These are phyloP conservation scores for Lodderomyces theae DNA, from an alignment of 1,139 yeast species.

Conservation along the genomic window DNA sequence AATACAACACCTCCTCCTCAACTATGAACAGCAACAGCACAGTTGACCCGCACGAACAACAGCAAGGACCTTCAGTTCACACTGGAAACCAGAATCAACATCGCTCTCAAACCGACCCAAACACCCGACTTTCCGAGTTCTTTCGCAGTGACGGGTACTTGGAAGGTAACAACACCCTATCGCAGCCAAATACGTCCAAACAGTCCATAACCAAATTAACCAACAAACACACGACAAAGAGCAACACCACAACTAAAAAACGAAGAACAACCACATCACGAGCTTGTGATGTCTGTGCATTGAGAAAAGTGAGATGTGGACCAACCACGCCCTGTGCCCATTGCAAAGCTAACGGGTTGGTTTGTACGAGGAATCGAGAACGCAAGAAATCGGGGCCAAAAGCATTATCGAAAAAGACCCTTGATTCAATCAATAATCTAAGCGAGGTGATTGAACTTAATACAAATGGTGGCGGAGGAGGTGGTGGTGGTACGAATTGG, in stretches of 20 bases:
- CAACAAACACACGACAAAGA: constrained; percentile 14
- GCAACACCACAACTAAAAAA: too few relatives aligned
- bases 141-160: not conserved
- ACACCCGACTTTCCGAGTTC: not conserved
- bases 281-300: constrained; percentile 48
- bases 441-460: constrained; percentile 18
- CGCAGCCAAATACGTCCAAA: not conserved
- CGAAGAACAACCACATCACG: constrained; percentile 22
- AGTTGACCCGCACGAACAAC: not conserved
- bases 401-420: constrained; percentile 35
- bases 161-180: not conserved
- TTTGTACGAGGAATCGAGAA: constrained; percentile 37
- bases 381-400: constrained; percentile 47
- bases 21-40: too few relatives aligned
- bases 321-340: constrained; percentile 38
- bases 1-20: too few relatives aligned
- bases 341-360: constrained; percentile 35
- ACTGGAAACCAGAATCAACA: too few relatives aligned
- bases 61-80: not conserved
- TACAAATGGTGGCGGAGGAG: constrained; percentile 5
- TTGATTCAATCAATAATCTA: constrained; percentile 32
- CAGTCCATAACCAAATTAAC: constrained; percentile 12
- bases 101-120: not conserved
- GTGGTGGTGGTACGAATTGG: not conserved
- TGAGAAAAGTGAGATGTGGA: constrained; percentile 43